Base-by-base conservation (phyloP, 257 asterid species). In the Lycium barbarum region DNA sequence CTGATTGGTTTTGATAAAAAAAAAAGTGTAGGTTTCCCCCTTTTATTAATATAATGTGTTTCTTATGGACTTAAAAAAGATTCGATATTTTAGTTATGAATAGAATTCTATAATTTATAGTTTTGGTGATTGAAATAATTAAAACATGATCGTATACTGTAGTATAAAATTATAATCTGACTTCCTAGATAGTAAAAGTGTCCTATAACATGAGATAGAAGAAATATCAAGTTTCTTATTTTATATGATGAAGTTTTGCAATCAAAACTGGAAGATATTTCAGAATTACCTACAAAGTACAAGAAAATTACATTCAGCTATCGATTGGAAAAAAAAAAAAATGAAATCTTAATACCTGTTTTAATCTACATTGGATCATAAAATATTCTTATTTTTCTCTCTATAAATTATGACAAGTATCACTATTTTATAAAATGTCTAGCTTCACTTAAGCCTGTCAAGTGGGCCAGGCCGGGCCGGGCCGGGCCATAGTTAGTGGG, bases 351-450 rank as follows among this genome's bases (percentile, higher is more conserved):
- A 70, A 70, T 26, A 26, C 12, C 10, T 17, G 78, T 38, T 43
- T 40, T 4, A 71, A 18, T 22, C 82, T 51, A 6, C 18, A 51
- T 74, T 20, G 6, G 63, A 7, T 76, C 40, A 63, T 76, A 22
- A 51, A 49, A 51, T 26, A 51, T 53, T 17, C 7, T 6, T 47
- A 20, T 11, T 74, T 22, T 74, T 20, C 0, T 76, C 49, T 74
- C 22, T 74, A 74, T 13, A 20, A 74, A 74, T 10, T 73, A 73
- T 73, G 81, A 47, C 59, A 45, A 73, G 45, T 26, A 43, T 45
- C 40, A 72, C 58, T 45, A 72, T 38, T 45, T 72, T 33, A 45
- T 45, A 45, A 73, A 73, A 71, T 43, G 58, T 22, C 8, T 49
- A 26, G 45, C 62, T 49, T 2, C 43, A 49, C 33, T 73, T 73